Evolutionary conservation across 176 grass and related monocot genomes (phyloP), one percentile per base, ranked within the genome.

Genomic region (Tillandsia leiboldiana): DNA sequence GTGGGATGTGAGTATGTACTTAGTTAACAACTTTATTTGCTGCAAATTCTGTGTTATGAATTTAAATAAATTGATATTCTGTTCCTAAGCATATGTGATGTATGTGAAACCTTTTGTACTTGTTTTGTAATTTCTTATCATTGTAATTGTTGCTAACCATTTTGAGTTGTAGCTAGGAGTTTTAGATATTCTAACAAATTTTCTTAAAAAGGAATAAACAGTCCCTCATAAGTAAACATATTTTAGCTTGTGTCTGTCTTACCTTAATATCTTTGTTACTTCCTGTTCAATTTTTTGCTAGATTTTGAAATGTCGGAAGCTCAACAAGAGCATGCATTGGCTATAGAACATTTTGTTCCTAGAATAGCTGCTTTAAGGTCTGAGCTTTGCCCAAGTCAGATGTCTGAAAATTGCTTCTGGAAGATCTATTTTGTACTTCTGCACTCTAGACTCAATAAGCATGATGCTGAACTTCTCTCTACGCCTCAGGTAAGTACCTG

Each of bases 361-460:
- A 67, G 65, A 62, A 69, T 92, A 75, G 78, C 77, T 1, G 73
- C 75, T 59, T 51, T 88, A 49, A 88, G 81, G 63, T 13, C 63
- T 64, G 73, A 71, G 17, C 72, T 92, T 75, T 92, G 89, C 64
- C 84, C 89, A 61, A 80, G 73, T 70, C 85, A 88, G 70, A 92
- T 92, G 89, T 85, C 73, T 73, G 89, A 92, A 78, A 77, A 70
- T 51, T 88, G 77, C 58, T 92, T 92, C 63, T 92, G 89, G 89
- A 92, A 92, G 79, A 92, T 88, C 13, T 92, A 92, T 75, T 92
- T 92, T 72, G 89, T 92, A 27, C 85, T 92, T 72, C 53, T 92
- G 73, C 82, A 88, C 66, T 92, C 85, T 23, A 88, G 84, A 70
- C 89, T 92, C 22, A 83, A 47, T 51, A 83, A 69, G 17, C 67